A percentile compares a stretch with the other conserved stretches of the same genome.
These are phyloP conservation scores for Corylus heterophylla DNA, from an alignment of 306 rosid genomes.

Conservation along the genomic window DNA sequence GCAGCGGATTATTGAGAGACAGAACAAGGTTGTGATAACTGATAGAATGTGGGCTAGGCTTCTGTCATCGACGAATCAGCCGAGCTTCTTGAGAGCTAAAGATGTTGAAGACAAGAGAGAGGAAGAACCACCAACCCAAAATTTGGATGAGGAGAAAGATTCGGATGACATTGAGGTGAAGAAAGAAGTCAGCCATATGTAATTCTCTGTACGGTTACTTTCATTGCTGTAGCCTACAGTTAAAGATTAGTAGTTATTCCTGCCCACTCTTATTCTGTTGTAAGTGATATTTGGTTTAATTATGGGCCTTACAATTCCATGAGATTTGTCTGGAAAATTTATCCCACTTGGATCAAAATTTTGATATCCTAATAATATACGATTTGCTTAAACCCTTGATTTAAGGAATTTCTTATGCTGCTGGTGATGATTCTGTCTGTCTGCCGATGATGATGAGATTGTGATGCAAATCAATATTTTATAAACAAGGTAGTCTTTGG, in stretches of 20 bases:
- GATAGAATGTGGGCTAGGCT: conserved; percentile 99
- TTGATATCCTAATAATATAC: background rate
- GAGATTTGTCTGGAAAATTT: background rate
- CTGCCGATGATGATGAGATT: no score
- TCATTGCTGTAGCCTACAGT: background rate
- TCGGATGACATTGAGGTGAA: conserved; percentile 24
- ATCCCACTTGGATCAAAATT: background rate
- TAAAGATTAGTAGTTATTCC: background rate
- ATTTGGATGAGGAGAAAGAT: conserved; percentile 19
- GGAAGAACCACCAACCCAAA: conserved; percentile 31
- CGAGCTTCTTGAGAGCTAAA: conserved; percentile 63
- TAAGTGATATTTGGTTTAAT: background rate
- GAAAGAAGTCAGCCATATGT: conserved; percentile 19
- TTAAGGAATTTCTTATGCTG: background rate
- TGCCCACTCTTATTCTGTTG: background rate
- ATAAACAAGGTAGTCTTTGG: no score
- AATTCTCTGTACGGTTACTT: background rate
- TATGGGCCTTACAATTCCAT: background rate
- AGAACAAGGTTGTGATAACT: conserved; percentile 78
- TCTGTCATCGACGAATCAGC: conserved; percentile 91
- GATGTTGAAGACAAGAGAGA: conserved; percentile 46
- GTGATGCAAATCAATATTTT: no score
- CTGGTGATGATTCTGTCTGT: background rate
- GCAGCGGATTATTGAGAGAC: conserved; percentile 79
- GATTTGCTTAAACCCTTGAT: background rate